Percentiles rank a stretch among this genome's conserved stretches.
Conservation (phyloP, 2,329 filamentous ascomycete species). For the Calonectria naviculata region DNA sequence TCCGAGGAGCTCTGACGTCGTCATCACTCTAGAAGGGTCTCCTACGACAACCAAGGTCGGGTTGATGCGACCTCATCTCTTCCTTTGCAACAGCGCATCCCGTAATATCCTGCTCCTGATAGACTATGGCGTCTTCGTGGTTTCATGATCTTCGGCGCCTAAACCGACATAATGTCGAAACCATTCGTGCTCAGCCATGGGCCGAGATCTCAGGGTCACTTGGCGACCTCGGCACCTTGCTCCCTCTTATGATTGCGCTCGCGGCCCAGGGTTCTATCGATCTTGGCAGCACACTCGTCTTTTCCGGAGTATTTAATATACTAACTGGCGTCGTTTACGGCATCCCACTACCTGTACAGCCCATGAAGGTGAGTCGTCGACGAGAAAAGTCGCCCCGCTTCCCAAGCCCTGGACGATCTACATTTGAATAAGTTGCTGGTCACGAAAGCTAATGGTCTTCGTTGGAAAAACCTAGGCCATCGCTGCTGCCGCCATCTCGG, state of each 20-base stretch:
- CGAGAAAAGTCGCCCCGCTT: background rate
- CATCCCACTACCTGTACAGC: slow-evolving; percentile 90
- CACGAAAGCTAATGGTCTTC: background rate
- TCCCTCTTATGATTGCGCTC: slow-evolving; percentile 90
- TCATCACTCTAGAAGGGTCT: background rate
- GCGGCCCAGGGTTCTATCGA: slow-evolving; percentile 82
- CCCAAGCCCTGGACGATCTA: background rate
- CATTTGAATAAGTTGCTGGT: background rate
- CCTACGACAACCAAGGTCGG: background rate
- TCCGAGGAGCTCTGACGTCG: slow-evolving; percentile 7
- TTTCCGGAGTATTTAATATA: slow-evolving; percentile 89
- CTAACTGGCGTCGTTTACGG: slow-evolving; percentile 85
- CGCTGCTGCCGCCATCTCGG: slow-evolving; percentile 85
- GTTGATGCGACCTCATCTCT: background rate
- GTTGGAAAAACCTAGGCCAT: slow-evolving; percentile 69
- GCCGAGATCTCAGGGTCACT: slow-evolving; percentile 88
- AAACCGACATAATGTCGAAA: slow-evolving; percentile 61
- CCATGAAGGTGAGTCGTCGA: slow-evolving; percentile 72
- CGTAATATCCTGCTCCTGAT: background rate
- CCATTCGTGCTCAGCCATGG: slow-evolving; percentile 58
- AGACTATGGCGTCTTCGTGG: slow-evolving; percentile 40
- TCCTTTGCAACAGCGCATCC: background rate
- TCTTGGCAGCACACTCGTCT: slow-evolving; percentile 85
- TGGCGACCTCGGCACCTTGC: slow-evolving; percentile 89
- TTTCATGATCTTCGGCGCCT: slow-evolving; percentile 42